These are phyloP conservation scores for Psilocybe mexicana DNA, from an alignment of 1,284 basidiomycete species.

Conservation along the genomic window DNA sequence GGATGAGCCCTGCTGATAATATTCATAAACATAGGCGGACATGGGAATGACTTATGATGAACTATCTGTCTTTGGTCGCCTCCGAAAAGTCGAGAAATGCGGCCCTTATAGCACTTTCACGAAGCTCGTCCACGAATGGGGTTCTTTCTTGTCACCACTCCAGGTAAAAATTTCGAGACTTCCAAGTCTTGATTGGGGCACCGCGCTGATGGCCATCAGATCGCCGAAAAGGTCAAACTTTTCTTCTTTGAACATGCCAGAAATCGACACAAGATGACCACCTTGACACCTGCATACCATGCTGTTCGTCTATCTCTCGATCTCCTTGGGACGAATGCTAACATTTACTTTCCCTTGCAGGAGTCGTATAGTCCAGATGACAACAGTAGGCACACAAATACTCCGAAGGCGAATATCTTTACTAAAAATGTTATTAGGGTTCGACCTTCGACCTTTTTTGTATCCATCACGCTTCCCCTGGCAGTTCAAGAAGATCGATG, in stretches of 20 bases:
- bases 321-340: conserved; percentile 4
- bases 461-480: conserved; percentile 94
- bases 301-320: conserved; percentile 57
- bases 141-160: conserved; percentile 72
- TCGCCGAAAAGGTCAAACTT: conserved; percentile 95
- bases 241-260: conserved; percentile 98
- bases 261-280: conserved; percentile 99
- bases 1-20: neutral
- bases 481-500: conserved; percentile 96
- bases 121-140: conserved; percentile 94
- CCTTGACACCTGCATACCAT: conserved; percentile 94
- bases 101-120: conserved; percentile 97
- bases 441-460: conserved; percentile 94
- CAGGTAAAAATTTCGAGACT: conserved; percentile 50
- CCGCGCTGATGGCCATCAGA: conserved; percentile 45
- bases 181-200: neutral
- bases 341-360: conserved; percentile 37
- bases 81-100: conserved; percentile 96
- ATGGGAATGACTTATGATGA: conserved; percentile 99
- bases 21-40: conserved; percentile 61
- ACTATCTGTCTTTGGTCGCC: conserved; percentile 87
- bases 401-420: no score
- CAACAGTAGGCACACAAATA: conserved; percentile 64
- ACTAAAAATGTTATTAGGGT: conserved; percentile 54
- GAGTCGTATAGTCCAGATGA: conserved; percentile 97